Base-by-base conservation (phyloP, 140 eudicot genomes). In the Ambrosia hybrid region DNA sequence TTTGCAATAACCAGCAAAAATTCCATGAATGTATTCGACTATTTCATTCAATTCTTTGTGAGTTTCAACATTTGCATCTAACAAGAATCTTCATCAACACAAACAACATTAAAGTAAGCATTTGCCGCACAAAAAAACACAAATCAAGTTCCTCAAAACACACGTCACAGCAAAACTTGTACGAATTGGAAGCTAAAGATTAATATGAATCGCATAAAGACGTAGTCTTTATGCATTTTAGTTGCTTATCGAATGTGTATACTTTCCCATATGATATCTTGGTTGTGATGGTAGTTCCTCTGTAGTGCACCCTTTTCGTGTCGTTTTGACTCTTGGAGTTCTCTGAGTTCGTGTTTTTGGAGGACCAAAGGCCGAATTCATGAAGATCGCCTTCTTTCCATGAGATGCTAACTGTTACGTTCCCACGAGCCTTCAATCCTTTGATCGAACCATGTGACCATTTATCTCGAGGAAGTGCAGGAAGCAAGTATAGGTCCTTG, bases 401-500 rank as follows among this genome's bases (percentile, higher is more conserved):
- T 56, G 84, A 87, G 10, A 90, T 81, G 60, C 85, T 83, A 12
- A 90, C 89, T 0, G 91, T 85, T 53, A 90, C 72, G 14, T 86
- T 85, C 12, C 96, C 95, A 14, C 91, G 96, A 7, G 95, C 96
- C 79, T 87, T 90, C 65, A 90, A 76, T 5, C 95, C 96, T 77
- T 85, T 87, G 66, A 83, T 84, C 13, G 89, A 90, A 6, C 96
- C 95, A 11, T 81, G 83, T 8, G 91, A 65, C 96, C 96, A 90
- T 76, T 87, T 90, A 26, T 85, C 89, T 12, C 81, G 68, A 46
- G 96, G 96, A 59, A 90, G 88, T 68, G 96, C 96, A 9, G 96
- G 96, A 52, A 90, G 89, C 75, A 90, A 79, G 80, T 82, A 85
- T 33, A 90, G 73, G 80, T 90, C 96, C 65, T 79, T 81, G 34